Evolutionary conservation across 2,329 filamentous ascomycete genomes (phyloP), one percentile per base, ranked within the genome.

Genomic region (Metarhizium sp.): DNA sequence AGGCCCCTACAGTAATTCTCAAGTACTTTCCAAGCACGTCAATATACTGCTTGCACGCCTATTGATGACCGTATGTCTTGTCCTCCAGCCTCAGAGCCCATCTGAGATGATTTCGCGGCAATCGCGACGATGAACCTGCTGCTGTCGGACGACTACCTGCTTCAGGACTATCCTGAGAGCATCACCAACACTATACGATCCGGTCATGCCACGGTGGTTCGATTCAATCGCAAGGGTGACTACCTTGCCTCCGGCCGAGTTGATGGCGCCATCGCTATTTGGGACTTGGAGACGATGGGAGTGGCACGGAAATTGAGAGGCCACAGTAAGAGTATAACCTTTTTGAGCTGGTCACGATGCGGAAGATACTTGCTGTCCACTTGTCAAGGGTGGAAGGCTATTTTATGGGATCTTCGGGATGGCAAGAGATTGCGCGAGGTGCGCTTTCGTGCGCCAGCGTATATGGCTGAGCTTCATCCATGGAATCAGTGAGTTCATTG

Each of bases 261-360:
- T 59, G 94, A 99, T 73, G 94, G 94, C 62, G 94, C 90, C 5
- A 88, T 99, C 45, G 90, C 95, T 55, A 88, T 99, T 50, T 99
- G 95, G 80, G 94, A 99, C 68, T 84, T 97, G 51, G 95, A 99
- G 73, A 99, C 95, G 10, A 95, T 95, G 79, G 92, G 94, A 42
- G 90, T 97, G 4, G 94, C 94, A 57, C 87, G 91, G 67, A 99
- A 97, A 73, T 77, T 99, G 60, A 85, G 90, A 61, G 94, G 92
- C 13, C 94, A 99, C 73, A 95, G 89, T 52, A 86, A 90, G 67
- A 92, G 94, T 68, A 92, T 99, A 56, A 92, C 95, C 63, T 96
- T 90, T 52, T 73, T 99, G 58, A 95, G 92, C 75, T 99, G 94
- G 94, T 96, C 92, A 53, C 81, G 87, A 63, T 90, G 91, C 72